Percentiles rank a stretch among this genome's conserved stretches.
phyloP scores from a whole-genome alignment of 108 stramenopile species.

The Cyclostephanos tholiformis region DNA sequence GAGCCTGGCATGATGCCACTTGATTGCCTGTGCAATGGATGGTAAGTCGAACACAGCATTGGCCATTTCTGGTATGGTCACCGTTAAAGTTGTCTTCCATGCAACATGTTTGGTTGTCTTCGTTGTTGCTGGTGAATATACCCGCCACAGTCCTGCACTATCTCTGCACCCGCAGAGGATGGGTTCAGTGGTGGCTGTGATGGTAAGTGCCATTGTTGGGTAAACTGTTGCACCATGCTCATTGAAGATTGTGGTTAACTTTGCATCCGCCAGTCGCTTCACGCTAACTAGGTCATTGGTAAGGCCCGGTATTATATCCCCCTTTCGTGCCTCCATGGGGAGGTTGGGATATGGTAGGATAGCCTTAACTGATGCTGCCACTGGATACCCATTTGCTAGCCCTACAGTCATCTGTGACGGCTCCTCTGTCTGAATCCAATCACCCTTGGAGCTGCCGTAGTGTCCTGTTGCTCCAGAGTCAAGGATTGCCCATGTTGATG shows the following conservation, averaged over 20 bases:
- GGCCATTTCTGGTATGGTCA: not conserved
- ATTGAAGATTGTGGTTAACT: not conserved
- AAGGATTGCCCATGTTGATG: not conserved
- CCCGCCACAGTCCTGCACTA: not conserved
- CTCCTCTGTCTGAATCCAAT: not conserved
- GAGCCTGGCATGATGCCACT: not conserved
- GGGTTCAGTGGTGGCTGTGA: not conserved
- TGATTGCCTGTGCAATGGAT: not conserved
- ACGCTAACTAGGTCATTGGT: not conserved
- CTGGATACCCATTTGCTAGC: not conserved
- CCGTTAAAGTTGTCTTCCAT: not conserved
- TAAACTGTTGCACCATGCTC: not conserved
- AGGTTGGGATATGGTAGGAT: not conserved
- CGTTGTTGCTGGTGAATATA: not conserved
- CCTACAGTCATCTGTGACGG: not conserved
- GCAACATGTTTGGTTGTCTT: not conserved
- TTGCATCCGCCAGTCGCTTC: not conserved
- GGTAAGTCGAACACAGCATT: not conserved
- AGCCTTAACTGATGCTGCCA: slow-evolving; percentile 1
- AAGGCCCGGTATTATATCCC: not conserved
- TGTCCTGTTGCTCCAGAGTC: not conserved
- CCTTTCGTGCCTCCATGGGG: not conserved
- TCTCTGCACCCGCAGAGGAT: not conserved
- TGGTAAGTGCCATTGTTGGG: not conserved
- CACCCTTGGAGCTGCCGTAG: slow-evolving; percentile 1